Evolutionary conservation across 106 monocot species (phyloP), one percentile per base, ranked within the genome.

Genomic region (Dendrobium catenatum): DNA sequence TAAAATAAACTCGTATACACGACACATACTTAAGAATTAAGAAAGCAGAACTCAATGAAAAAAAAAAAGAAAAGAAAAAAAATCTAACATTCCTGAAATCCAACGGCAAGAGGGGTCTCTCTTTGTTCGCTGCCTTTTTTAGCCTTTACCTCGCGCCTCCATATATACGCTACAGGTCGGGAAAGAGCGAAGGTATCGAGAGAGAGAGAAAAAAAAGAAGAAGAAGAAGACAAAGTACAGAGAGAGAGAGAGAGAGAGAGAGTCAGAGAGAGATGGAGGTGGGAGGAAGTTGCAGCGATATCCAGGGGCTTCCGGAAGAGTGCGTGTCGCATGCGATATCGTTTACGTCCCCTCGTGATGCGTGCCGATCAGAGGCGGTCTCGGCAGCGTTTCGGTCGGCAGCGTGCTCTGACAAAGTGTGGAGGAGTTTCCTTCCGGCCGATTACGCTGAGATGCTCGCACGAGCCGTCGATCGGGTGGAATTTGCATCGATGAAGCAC

Each of bases 271-370:
- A 19, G 43, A 74, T 44, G 43, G 74, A 27, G 10, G 73, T 40
- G 68, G 51, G 9, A 66, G 56, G 55, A 40, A 24, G 20, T 46
- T 27, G 40, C 51, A 20, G 42, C 40, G 64, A 54, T 9, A 70
- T 83, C 70, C 51, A 31, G 24, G n/a, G 22, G 41, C 67, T 84
- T 29, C 80, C 84, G 42, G 92, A 87, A 80, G 87, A 54, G 22
- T 92, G 91, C 89, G 4, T 91, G 33, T 83, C 87, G 47, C 83
- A 79, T 29, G 85, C 85, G 58, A 76, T 92, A 7, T 79, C 85
- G 24, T 75, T 87, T 22, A 92, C 85, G 13, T 68, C 85, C 9
- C 89, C 92, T 26, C 82, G 78, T 0, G 89, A 92, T 56, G 17
- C 84, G 64, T 89, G 87, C 78, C 16, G 82, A 16, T 79, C 82